A percentile compares a stretch with the other conserved stretches of the same genome.
phyloP scores from a whole-genome alignment of 73 alveolate species.

The Durusdinium trenchii region DNA sequence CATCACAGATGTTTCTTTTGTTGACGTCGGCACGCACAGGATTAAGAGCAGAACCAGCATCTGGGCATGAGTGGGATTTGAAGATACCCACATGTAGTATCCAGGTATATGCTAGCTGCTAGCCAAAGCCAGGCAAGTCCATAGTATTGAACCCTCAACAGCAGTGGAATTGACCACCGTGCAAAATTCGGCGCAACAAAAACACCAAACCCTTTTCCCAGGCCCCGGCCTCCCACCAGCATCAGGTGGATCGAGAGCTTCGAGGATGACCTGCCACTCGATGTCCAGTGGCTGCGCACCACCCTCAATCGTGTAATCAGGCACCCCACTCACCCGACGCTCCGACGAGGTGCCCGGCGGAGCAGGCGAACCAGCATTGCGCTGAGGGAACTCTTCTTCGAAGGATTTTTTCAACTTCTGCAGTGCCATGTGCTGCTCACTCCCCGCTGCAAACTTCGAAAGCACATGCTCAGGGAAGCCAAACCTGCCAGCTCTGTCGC shows the following conservation, averaged over 20 bases:
- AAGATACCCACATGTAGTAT: no score
- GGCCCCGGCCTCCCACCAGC: not conserved
- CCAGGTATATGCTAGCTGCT: no score
- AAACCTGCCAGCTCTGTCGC: not conserved
- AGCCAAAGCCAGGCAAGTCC: no score
- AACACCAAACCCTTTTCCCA: not conserved
- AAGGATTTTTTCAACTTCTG: not conserved
- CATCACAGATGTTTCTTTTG: no score
- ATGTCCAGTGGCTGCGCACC: not conserved
- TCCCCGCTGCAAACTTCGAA: not conserved
- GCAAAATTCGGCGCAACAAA: no score
- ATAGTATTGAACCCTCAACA: no score
- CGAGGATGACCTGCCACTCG: not conserved
- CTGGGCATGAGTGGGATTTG: no score
- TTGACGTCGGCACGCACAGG: not conserved
- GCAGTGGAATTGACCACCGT: no score
- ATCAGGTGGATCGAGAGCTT: not conserved
- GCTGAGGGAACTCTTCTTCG: not conserved
- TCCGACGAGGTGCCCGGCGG: not conserved
- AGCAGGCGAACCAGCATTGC: not conserved
- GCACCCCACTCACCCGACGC: not conserved
- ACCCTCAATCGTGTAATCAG: not conserved
- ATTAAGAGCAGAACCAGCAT: no score
- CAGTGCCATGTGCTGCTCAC: not conserved
- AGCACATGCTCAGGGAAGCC: not conserved